Evolutionary conservation across 129 eudicot genomes (phyloP).

Genomic region (Centrapalus pauciflorus): DNA sequence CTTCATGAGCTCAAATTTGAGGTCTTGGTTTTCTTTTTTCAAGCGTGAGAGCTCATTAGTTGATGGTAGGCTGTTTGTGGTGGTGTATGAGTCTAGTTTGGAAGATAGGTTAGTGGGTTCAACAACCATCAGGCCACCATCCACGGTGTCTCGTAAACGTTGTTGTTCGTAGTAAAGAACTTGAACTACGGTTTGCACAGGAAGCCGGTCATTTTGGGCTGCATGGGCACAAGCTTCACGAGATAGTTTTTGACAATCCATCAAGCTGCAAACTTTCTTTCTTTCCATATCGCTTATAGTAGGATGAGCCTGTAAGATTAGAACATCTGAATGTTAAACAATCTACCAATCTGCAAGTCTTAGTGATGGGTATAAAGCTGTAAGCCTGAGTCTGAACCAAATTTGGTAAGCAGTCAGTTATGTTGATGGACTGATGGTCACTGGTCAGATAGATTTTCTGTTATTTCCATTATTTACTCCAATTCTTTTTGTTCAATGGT

Average conservation of each 20-base stretch:
- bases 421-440: no score
- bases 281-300: conserved; percentile 62
- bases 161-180: conserved; percentile 96
- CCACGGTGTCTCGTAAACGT: conserved; percentile 62
- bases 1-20: conserved; percentile 71
- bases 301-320: conserved; percentile 73
- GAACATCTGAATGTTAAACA: background rate
- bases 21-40: conserved; percentile 76
- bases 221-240: conserved; percentile 97
- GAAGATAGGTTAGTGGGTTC: conserved; percentile 31
- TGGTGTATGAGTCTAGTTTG: conserved; percentile 19
- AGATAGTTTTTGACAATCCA: conserved; percentile 96
- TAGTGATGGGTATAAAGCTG: no score
- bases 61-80: conserved; percentile 22
- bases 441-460: no score
- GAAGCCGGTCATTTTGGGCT: conserved; percentile 89
- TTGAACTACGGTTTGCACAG: conserved; percentile 89
- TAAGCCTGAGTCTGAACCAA: no score
- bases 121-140: conserved; percentile 18
- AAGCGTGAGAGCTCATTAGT: conserved; percentile 44
- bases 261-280: conserved; percentile 81
- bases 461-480: no score
- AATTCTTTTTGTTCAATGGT: no score
- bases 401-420: no score
- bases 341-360: no score